These are phyloP conservation scores for Aspergillus eucalypticola DNA, from an alignment of 2,329 filamentous ascomycete genomes.

Conservation along the genomic window DNA sequence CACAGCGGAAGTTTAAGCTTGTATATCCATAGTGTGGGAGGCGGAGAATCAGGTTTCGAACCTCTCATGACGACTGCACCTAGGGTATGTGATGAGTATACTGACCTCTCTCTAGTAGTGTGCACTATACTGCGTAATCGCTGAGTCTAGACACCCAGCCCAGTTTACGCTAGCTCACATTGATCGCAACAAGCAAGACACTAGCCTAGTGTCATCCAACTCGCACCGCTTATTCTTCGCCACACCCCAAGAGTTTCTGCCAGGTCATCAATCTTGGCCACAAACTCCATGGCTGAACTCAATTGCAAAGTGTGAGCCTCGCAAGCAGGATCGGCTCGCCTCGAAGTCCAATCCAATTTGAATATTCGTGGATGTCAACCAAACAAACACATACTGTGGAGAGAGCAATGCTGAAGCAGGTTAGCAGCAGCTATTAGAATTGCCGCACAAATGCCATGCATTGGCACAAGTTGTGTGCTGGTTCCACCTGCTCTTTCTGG, in stretches of 20 bases:
- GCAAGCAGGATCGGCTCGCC: background rate
- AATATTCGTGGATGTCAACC: background rate
- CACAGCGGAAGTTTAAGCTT: background rate
- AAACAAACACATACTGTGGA: background rate
- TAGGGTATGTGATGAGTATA: background rate
- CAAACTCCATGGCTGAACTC: background rate
- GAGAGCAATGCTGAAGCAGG: background rate
- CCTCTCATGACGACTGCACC: background rate
- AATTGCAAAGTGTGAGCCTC: background rate
- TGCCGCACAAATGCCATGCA: background rate
- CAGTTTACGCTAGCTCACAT: background rate
- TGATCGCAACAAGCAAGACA: background rate
- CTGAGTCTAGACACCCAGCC: background rate
- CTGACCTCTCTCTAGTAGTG: background rate
- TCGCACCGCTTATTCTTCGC: background rate
- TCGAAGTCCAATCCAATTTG: background rate
- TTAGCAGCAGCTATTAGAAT: background rate
- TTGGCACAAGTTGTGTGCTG: background rate
- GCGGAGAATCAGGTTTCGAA: background rate
- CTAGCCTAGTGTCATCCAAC: background rate
- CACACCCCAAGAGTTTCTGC: background rate
- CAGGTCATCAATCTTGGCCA: background rate
- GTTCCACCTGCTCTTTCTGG: background rate
- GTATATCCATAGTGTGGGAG: too few relatives aligned
- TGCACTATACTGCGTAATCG: background rate